Conservation (phyloP, 2,329 filamentous ascomycete species). For the Cercospora sp. region DNA sequence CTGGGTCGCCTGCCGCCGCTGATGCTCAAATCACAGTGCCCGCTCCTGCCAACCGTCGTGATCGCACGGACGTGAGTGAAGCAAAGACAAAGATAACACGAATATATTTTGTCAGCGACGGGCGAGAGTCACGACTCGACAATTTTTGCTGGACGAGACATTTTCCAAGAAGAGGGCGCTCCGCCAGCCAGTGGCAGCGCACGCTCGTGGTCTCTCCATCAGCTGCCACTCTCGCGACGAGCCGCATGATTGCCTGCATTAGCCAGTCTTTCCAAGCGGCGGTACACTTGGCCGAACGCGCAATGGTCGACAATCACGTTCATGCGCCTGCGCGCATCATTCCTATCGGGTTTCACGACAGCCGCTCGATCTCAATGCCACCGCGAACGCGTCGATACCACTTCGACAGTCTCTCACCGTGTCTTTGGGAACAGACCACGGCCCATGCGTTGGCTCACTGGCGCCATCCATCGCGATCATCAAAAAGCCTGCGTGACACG, state of each 20-base stretch:
- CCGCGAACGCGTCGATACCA: not conserved
- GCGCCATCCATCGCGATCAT: not conserved
- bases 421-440: slow-evolving; percentile 3
- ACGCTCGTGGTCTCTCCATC: slow-evolving; percentile 1
- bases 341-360: slow-evolving; percentile 11
- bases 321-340: slow-evolving; percentile 14
- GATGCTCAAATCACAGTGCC: not conserved
- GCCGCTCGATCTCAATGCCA: not conserved
- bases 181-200: not conserved
- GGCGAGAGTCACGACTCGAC: not conserved
- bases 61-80: not conserved
- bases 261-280: not conserved
- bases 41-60: not conserved
- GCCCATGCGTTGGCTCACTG: not conserved
- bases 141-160: not conserved
- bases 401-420: not conserved
- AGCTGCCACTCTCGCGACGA: slow-evolving; percentile 14
- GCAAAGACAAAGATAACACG: not conserved
- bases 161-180: not conserved
- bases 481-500: not conserved
- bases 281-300: not conserved
- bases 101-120: not conserved
- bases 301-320: slow-evolving; percentile 3
- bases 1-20: not conserved
- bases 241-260: slow-evolving; percentile 14